phyloP scores from a whole-genome alignment of 2,329 filamentous ascomycete genomes.

The Neoarthrinium moseri region DNA sequence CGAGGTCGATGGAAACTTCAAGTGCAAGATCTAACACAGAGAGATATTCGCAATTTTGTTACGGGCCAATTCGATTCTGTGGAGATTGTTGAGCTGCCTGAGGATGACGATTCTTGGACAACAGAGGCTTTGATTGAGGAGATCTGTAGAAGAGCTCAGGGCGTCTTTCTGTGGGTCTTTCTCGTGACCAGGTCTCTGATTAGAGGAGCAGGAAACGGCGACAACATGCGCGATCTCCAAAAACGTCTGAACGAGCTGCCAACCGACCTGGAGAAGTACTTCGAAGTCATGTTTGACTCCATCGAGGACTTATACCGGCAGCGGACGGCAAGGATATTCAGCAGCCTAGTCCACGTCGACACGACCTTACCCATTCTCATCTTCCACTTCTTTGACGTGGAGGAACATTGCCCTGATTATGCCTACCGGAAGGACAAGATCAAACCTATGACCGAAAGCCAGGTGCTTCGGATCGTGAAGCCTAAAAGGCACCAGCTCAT shows the following conservation, averaged over 20 bases:
- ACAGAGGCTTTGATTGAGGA: not conserved
- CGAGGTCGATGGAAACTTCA: not conserved
- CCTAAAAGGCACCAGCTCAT: not conserved
- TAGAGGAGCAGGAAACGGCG: not conserved
- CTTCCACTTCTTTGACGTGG: not conserved
- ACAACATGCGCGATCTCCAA: not conserved
- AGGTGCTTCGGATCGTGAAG: too few species aligned
- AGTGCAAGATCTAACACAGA: slow-evolving; percentile 2
- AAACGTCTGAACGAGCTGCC: not conserved
- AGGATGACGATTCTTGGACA: not conserved
- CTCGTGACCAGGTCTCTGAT: not conserved
- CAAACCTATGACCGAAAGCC: too few species aligned
- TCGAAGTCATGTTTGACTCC: slow-evolving; percentile 1
- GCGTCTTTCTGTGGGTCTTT: slow-evolving; percentile 3
- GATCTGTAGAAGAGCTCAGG: not conserved
- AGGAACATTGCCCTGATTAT: too few species aligned
- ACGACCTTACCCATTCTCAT: not conserved
- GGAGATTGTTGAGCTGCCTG: not conserved
- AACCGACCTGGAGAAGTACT: not conserved
- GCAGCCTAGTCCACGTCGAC: not conserved
- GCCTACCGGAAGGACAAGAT: too few species aligned
- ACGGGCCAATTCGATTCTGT: not conserved
- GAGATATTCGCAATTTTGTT: not conserved
- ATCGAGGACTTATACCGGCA: not conserved
- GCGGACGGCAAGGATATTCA: not conserved